These are phyloP conservation scores for Bonia amplexicaulis DNA, from an alignment of 176 grass and related monocot genomes.

Conservation along the genomic window DNA sequence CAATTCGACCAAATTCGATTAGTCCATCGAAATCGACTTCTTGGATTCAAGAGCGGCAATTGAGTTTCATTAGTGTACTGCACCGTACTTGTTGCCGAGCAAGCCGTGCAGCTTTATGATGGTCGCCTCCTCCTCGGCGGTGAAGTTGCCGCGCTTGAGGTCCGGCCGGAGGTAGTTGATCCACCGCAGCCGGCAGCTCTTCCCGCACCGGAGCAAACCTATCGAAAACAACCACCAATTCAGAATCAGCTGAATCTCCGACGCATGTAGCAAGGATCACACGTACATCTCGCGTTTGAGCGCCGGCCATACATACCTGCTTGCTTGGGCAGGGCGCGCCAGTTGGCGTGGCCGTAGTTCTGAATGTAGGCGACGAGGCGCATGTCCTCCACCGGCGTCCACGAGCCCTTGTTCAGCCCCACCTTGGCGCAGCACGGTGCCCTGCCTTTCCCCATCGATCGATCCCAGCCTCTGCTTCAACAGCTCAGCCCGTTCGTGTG, in stretches of 20 bases:
- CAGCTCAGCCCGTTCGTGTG: not conserved
- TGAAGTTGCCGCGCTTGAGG: constrained; percentile 93
- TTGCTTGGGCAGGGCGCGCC: constrained; percentile 84
- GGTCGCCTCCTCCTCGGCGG: constrained; percentile 62
- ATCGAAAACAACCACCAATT: not conserved
- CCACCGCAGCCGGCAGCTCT: constrained; percentile 92
- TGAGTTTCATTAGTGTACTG: not conserved
- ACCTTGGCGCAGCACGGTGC: constrained; percentile 93
- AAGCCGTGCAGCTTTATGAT: constrained; percentile 64
- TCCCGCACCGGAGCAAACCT: constrained; percentile 90
- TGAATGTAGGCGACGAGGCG: constrained; percentile 69
- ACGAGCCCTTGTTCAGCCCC: constrained; percentile 83
- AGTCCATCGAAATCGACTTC: not conserved
- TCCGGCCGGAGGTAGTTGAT: constrained; percentile 95
- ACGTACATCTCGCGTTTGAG: not conserved
- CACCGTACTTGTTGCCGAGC: constrained; percentile 79
- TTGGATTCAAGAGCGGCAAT: not conserved
- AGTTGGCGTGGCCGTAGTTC: constrained; percentile 76
- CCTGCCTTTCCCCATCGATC: constrained; percentile 74
- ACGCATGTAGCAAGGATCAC: not conserved
- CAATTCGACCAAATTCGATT: not conserved
- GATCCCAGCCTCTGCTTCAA: not conserved
- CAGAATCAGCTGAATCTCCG: not conserved
- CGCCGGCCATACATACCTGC: constrained; percentile 51
- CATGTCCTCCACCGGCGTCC: constrained; percentile 80